Evolutionary conservation across 139 green algal genomes (phyloP), one percentile per base, ranked within the genome.

Genomic region (Gonium pectorale): DNA sequence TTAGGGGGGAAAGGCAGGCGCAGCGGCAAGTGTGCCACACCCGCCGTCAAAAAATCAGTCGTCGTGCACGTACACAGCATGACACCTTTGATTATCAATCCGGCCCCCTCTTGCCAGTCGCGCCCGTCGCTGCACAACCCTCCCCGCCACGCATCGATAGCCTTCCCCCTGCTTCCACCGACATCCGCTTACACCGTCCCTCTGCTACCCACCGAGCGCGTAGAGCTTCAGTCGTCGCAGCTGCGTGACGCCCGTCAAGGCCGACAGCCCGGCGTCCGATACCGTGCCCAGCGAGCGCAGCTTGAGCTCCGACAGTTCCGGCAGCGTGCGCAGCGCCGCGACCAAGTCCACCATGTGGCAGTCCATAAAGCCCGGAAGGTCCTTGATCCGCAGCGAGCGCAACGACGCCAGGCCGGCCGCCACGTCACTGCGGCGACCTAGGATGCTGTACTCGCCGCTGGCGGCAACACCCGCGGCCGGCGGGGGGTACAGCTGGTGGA

Each of bases 211-310:
- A 82, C 75, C 79, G 21, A 85, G 64, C 49, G 46, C 64, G 49
- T 85, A 85, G 37, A 85, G 79, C 51, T 85, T 85, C 44, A 85
- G 79, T 24, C 63, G 35, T 9, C 46, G 46, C 79, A 85, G 64
- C 64, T 72, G 64, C 26, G 46, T 67, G 35, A 85, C 64, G 27
- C 29, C 46, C 79, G 44, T 49, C 46, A 85, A 64, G 33, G 79
- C 49, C 33, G 35, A 46, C 79, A 85, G 31, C 27, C 79, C 79
- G 21, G 44, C 66, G 38, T 85, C 79, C 46, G 64, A 75, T 21
- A 85, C 79, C n/a, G 40, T 17, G 0, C 64, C 49, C 66, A 85
- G 79, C 35, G 63, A 37, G 24, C 79, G 79, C 17, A 85, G 79
- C 79, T 85, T 85, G 35, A 85, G 79, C 44, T 85, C 79, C 26